Percentiles rank a stretch among this genome's conserved stretches.
Conservation (phyloP, 345 rosid genomes). For the Adansonia digitata region DNA sequence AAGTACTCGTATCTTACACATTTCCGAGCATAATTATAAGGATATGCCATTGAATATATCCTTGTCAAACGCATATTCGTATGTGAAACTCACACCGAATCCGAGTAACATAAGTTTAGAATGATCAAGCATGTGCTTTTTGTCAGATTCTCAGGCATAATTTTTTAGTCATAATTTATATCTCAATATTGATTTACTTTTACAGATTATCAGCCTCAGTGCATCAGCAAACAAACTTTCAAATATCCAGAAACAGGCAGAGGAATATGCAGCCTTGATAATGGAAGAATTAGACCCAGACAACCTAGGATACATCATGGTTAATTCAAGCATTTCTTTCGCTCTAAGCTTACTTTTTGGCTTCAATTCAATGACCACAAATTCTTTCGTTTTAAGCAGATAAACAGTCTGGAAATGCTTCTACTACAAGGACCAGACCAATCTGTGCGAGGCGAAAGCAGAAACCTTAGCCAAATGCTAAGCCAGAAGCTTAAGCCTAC, state of each 20-base stretch:
- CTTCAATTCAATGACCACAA: neutral
- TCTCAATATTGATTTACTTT: neutral
- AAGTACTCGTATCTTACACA: too few relatives aligned
- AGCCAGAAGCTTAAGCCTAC: conserved; percentile 74
- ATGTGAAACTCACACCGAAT: too few relatives aligned
- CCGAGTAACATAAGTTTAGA: too few relatives aligned
- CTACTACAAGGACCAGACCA: conserved; percentile 54
- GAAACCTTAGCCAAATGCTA: conserved; percentile 56
- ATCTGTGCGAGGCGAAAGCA: conserved; percentile 53
- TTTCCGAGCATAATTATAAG: too few relatives aligned
- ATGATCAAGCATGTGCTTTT: too few relatives aligned
- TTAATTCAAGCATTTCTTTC: conserved; percentile 16
- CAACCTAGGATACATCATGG: conserved; percentile 68
- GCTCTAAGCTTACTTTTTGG: neutral
- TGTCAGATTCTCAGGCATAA: neutral
- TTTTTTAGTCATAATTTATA: neutral
- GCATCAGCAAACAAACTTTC: conserved; percentile 71
- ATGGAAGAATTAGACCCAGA: conserved; percentile 88
- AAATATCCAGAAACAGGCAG: conserved; percentile 64
- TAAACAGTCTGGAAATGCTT: conserved; percentile 60
- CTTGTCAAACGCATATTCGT: too few relatives aligned
- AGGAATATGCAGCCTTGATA: conserved; percentile 73
- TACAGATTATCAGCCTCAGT: conserved; percentile 64
- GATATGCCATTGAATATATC: too few relatives aligned
- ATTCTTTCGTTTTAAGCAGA: conserved; percentile 28